Base-by-base conservation (phyloP, 345 rosid genomes). In the Alliaria petiolata region DNA sequence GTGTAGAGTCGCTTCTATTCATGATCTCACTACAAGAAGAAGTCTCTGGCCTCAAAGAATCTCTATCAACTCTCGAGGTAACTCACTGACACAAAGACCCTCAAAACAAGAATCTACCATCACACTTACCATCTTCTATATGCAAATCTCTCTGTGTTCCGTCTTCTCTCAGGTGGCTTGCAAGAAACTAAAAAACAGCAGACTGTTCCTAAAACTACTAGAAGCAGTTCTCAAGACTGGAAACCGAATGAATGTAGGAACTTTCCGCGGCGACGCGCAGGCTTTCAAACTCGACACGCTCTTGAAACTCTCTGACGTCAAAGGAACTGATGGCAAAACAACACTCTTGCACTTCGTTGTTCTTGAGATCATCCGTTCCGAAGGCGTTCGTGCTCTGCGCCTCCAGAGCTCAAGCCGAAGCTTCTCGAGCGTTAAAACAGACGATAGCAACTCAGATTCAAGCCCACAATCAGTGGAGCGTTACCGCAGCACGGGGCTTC, bases 141-240 rank as follows among this genome's bases (percentile, higher is more conserved):
- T n/a, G n/a, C n/a, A n/a, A n/a, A n/a, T n/a, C 8, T n/a, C n/a
- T 6, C 5, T 19, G 28, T 62, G 33, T 34, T 25, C 4, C 56
- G 26, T 58, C 4, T 49, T 69, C n/a, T 78, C 54, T 66, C 83
- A 91, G 97, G 89, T 89, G n/a, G 95, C 99, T 67, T 81, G 89
- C 80, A 76, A 81, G 67, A 85, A 89, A 78, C 91, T 95, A 22
- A 82, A 78, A 77, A 84, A 74, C 68, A 95, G 96, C 72, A 81
- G 99, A 73, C 59, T 91, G 34, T 95, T 95, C 78, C 65, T 89
- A 25, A 95, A 91, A 80, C 88, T 95, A 53, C 67, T 95, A 65
- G 99, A 91, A 75, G 97, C 99, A 56, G 97, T 95, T 33, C 92
- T 95, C 47, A 89, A 95, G 81, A 95, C 99, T 4, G 99, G 99